Evolutionary conservation across 2,329 filamentous ascomycete species (phyloP).

Genomic region (Microdochium nivale): DNA sequence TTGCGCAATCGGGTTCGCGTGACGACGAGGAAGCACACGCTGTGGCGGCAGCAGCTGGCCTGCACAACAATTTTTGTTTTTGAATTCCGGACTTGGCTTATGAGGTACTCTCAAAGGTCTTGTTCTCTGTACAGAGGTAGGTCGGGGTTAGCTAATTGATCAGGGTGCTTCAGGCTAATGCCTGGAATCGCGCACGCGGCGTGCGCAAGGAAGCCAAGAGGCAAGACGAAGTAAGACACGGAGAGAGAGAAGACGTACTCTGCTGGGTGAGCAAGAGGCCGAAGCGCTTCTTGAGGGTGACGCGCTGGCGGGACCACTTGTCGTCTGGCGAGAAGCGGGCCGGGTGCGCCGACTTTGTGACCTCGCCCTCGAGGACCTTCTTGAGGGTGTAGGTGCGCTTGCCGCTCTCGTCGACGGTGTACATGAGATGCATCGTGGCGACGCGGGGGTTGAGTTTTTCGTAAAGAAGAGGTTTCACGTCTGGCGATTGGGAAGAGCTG

Average conservation of each 20-base stretch:
- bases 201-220: neutral
- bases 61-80: no score
- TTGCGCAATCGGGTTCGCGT: no score
- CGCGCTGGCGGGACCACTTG: conserved; percentile 94
- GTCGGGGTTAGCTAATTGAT: conserved; percentile 4
- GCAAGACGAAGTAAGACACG: conserved; percentile 2
- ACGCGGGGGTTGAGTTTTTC: neutral
- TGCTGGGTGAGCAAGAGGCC: conserved; percentile 78
- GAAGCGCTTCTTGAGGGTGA: conserved; percentile 91
- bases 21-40: no score
- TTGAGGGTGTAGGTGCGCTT: conserved; percentile 93
- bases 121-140: conserved; percentile 15
- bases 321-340: conserved; percentile 96
- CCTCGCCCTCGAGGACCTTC: conserved; percentile 73
- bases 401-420: conserved; percentile 73
- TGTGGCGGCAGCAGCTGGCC: no score
- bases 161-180: no score
- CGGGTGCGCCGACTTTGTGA: conserved; percentile 93
- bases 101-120: conserved; percentile 17
- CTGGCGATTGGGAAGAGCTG: neutral
- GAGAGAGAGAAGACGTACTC: conserved; percentile 29
- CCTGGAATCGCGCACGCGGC: no score
- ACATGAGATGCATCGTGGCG: conserved; percentile 57
- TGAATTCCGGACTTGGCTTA: no score
- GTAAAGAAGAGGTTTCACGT: no score